A percentile compares a stretch with the other conserved stretches of the same genome.
Evolutionary conservation across 78 protist species (phyloP).

Genomic region (Speleostelium caveatum): DNA sequence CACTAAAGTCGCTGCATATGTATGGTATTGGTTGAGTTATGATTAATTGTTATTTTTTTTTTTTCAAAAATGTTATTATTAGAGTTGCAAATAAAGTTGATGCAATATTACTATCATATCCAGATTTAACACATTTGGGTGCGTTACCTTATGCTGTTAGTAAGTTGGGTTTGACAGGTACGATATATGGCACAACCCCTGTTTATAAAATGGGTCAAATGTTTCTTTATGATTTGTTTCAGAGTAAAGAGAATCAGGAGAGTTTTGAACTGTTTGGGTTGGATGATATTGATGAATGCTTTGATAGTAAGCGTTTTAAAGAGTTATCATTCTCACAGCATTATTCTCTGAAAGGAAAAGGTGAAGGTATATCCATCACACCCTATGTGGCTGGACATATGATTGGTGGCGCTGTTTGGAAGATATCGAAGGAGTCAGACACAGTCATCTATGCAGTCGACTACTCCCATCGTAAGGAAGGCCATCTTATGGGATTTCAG

Average conservation of each 20-base stretch:
- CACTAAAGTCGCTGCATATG: background rate
- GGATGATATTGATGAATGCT: constrained; percentile 85
- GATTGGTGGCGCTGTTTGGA: constrained; percentile 96
- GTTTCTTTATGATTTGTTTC: constrained; percentile 89
- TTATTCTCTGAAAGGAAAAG: constrained; percentile 8
- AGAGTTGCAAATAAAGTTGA: constrained; percentile 81
- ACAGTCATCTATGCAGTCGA: constrained; percentile 93
- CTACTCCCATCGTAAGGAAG: constrained; percentile 89
- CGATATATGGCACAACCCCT: constrained; percentile 94
- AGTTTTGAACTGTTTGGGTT: constrained; percentile 75
- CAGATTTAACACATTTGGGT: constrained; percentile 94
- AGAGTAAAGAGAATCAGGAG: constrained; percentile 36
- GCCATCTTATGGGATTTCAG: constrained; percentile 86
- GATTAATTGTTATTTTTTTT: background rate
- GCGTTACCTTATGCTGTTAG: constrained; percentile 90
- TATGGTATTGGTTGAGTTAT: no score
- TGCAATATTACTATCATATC: constrained; percentile 91
- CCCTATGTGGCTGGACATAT: constrained; percentile 83
- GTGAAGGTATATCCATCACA: constrained; percentile 59
- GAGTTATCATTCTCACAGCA: constrained; percentile 84
- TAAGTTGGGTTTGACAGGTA: constrained; percentile 78
- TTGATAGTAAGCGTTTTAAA: constrained; percentile 75
- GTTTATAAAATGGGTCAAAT: constrained; percentile 92
- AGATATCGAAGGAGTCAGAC: constrained; percentile 90
- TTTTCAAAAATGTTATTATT: no score